Evolutionary conservation across 2,329 filamentous ascomycete species (phyloP).

Genomic region (Monosporascus sp.): DNA sequence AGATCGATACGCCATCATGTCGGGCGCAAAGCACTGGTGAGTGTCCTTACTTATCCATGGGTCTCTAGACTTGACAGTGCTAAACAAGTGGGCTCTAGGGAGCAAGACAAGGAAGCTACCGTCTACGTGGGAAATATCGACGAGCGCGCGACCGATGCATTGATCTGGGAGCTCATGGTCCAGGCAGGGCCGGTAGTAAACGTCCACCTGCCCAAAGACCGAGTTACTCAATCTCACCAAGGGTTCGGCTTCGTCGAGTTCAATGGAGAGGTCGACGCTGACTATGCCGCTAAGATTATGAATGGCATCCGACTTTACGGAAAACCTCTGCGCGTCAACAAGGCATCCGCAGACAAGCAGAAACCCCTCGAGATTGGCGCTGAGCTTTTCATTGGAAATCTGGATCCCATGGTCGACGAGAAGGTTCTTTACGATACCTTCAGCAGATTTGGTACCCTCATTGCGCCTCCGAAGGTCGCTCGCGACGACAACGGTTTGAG

Average conservation of each 20-base stretch:
- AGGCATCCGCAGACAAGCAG: slow-evolving; percentile 86
- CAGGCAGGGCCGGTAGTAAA: slow-evolving; percentile 97
- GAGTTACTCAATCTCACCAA: slow-evolving; percentile 93
- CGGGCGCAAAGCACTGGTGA: slow-evolving; percentile 34
- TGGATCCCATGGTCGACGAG: slow-evolving; percentile 92
- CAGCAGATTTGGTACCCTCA: slow-evolving; percentile 80
- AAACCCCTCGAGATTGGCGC: slow-evolving; percentile 90
- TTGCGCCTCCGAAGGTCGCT: slow-evolving; percentile 84
- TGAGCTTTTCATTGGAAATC: slow-evolving; percentile 93
- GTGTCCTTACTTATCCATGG: not conserved
- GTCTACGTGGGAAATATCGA: slow-evolving; percentile 98
- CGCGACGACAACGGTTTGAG: slow-evolving; percentile 82
- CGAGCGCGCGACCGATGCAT: slow-evolving; percentile 84
- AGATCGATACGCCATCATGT: slow-evolving; percentile 28
- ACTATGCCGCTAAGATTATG: slow-evolving; percentile 95
- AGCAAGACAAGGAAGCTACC: slow-evolving; percentile 97
- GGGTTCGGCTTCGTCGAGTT: slow-evolving; percentile 99
- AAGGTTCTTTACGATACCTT: slow-evolving; percentile 94
- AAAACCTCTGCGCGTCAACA: slow-evolving; percentile 95
- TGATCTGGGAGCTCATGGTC: slow-evolving; percentile 97
- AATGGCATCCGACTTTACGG: slow-evolving; percentile 91
- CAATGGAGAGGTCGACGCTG: slow-evolving; percentile 88
- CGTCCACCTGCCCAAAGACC: slow-evolving; percentile 96
- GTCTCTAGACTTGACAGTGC: not conserved
- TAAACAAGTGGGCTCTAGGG: slow-evolving; percentile 48